Conservation (phyloP, 352 stramenopile species). For the Hyaloperonospora arabidopsidis region DNA sequence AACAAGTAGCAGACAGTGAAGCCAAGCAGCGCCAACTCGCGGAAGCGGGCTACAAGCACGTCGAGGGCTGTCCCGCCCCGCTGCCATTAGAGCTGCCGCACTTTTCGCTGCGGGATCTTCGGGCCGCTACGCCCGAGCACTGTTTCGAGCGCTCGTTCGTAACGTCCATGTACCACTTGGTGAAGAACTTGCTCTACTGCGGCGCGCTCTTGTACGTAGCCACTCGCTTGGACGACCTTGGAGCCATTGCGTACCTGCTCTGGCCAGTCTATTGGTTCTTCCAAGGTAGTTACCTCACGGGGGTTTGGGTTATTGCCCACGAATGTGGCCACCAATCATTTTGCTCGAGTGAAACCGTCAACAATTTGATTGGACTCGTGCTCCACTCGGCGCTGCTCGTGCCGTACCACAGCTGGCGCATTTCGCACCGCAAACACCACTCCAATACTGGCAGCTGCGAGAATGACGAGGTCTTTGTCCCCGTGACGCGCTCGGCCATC, state of each 20-base stretch:
- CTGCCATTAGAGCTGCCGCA: conserved; percentile 76
- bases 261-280: conserved; percentile 97
- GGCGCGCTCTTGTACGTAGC: conserved; percentile 85
- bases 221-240: conserved; percentile 48
- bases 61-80: conserved; percentile 63
- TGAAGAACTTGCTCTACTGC: conserved; percentile 88
- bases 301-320: conserved; percentile 95
- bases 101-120: conserved; percentile 86
- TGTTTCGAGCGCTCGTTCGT: conserved; percentile 94
- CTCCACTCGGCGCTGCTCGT: conserved; percentile 95
- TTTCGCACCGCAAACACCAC: conserved; percentile 93
- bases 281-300: conserved; percentile 95
- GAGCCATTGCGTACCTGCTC: conserved; percentile 48
- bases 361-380: conserved; percentile 94
- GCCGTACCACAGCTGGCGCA: conserved; percentile 97
- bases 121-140: conserved; percentile 88
- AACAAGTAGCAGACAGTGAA: conserved; percentile 22
- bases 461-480: conserved; percentile 97
- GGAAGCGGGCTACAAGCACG: conserved; percentile 59
- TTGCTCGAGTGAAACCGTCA: conserved; percentile 88
- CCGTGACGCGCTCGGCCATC: conserved; percentile 72
- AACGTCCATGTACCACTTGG: conserved; percentile 87
- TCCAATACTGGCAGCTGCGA: conserved; percentile 92
- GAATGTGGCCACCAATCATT: conserved; percentile 98
- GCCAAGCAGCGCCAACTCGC: conserved; percentile 46